These are phyloP conservation scores for Centrapalus pauciflorus DNA, from an alignment of 129 eudicot genomes.

Conservation along the genomic window DNA sequence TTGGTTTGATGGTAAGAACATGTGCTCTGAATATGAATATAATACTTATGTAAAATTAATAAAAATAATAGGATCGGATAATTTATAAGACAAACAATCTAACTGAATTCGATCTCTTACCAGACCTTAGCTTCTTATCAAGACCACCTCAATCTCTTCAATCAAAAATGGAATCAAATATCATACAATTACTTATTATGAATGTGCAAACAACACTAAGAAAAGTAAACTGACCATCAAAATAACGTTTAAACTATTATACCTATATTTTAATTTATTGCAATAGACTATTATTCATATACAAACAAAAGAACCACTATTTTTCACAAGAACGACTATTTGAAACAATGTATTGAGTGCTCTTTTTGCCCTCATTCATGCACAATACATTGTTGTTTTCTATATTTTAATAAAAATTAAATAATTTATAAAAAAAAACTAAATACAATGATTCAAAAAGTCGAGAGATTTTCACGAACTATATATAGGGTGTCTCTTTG, in stretches of 20 bases:
- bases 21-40: no score
- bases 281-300: not conserved
- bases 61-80: no score
- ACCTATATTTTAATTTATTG: not conserved
- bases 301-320: not conserved
- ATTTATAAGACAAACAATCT: no score
- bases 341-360: not conserved
- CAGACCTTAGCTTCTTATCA: no score
- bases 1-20: no score
- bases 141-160: no score
- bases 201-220: no score
- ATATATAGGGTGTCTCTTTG: not conserved
- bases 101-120: no score
- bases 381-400: not conserved
- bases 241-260: not conserved
- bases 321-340: not conserved
- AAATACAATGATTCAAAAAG: constrained; percentile 20
- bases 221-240: no score
- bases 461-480: constrained; percentile 10
- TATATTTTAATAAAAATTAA: not conserved
- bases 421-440: not conserved
- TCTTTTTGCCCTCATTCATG: not conserved
- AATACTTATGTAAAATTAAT: no score
- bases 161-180: no score
- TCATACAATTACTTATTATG: no score